Evolutionary conservation across 441 rosid genomes (phyloP).

Genomic region (Gossypium aridum): DNA sequence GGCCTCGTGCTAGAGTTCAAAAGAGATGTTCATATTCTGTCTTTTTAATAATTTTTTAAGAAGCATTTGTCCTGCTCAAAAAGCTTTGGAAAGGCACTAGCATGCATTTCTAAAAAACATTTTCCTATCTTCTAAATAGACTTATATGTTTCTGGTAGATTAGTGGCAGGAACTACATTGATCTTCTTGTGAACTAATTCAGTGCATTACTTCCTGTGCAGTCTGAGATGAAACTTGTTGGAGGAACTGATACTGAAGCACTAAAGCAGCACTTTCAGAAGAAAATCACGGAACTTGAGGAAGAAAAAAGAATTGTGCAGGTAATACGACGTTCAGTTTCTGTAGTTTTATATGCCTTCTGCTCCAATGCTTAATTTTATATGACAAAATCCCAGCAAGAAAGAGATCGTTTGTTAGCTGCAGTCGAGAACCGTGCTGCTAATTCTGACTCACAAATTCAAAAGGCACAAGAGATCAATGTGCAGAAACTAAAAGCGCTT

Average conservation of each 20-base stretch:
- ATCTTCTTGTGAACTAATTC: slow-evolving; percentile 5
- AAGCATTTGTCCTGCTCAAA: background rate
- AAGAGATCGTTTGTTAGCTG: slow-evolving; percentile 52
- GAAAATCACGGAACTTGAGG: slow-evolving; percentile 66
- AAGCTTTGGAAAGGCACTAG: background rate
- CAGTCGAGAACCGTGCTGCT: slow-evolving; percentile 53
- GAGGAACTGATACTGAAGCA: slow-evolving; percentile 43
- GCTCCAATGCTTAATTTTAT: slow-evolving; percentile 9
- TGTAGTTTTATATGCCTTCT: slow-evolving; percentile 7
- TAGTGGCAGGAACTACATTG: background rate
- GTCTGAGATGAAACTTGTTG: slow-evolving; percentile 59
- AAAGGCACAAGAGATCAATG: slow-evolving; percentile 39
- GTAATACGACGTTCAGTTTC: slow-evolving; percentile 22
- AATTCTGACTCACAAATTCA: slow-evolving; percentile 51
- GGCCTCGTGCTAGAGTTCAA: background rate
- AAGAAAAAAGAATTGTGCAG: slow-evolving; percentile 62
- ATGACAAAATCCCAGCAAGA: slow-evolving; percentile 38
- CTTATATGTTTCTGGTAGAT: background rate
- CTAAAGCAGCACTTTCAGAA: slow-evolving; percentile 60
- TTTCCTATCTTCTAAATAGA: background rate
- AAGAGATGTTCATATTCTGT: background rate
- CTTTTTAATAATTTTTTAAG: background rate
- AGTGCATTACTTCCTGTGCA: slow-evolving; percentile 21
- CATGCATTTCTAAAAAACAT: background rate
- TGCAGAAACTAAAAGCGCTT: slow-evolving; percentile 53